Conservation (phyloP, 1,139 yeast species). For the Diutina mesorugosa region DNA sequence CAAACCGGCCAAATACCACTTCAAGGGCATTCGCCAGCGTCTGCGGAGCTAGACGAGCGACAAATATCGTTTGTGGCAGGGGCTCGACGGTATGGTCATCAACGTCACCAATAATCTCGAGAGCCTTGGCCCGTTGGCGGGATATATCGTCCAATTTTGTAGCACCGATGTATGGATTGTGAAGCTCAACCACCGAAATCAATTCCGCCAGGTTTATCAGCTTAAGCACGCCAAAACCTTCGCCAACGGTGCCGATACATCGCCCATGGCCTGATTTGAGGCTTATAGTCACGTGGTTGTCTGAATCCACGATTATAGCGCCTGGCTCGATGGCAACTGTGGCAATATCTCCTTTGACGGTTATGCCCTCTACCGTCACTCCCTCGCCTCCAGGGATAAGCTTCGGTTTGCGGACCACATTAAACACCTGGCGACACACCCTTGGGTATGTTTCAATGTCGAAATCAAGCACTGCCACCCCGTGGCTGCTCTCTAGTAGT, state of each 20-base stretch:
- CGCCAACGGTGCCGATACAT: slow-evolving; percentile 8
- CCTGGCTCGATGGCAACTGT: not conserved
- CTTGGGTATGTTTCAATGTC: slow-evolving; percentile 16
- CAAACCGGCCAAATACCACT: slow-evolving; percentile 47
- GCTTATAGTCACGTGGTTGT: not conserved
- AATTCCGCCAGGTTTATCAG: slow-evolving; percentile 25
- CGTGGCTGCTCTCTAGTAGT: slow-evolving; percentile 41
- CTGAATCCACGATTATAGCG: not conserved
- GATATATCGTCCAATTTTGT: not conserved
- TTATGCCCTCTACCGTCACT: not conserved
- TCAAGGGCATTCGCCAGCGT: slow-evolving; percentile 43
- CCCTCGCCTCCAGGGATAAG: not conserved
- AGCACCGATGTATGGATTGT: not conserved
- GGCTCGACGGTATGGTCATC: slow-evolving; percentile 48
- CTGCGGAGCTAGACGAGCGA: slow-evolving; percentile 50
- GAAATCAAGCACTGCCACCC: slow-evolving; percentile 43
- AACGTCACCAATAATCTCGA: slow-evolving; percentile 56
- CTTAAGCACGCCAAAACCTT: slow-evolving; percentile 9
- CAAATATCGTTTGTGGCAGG: slow-evolving; percentile 45
- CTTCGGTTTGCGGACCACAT: slow-evolving; percentile 24
- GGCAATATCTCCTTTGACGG: not conserved
- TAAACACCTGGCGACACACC: slow-evolving; percentile 35
- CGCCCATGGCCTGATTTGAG: not conserved
- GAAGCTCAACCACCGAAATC: not conserved
- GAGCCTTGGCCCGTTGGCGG: slow-evolving; percentile 32